phyloP scores from a whole-genome alignment of 1,139 yeast genomes.

The Hyphopichia fennica region DNA sequence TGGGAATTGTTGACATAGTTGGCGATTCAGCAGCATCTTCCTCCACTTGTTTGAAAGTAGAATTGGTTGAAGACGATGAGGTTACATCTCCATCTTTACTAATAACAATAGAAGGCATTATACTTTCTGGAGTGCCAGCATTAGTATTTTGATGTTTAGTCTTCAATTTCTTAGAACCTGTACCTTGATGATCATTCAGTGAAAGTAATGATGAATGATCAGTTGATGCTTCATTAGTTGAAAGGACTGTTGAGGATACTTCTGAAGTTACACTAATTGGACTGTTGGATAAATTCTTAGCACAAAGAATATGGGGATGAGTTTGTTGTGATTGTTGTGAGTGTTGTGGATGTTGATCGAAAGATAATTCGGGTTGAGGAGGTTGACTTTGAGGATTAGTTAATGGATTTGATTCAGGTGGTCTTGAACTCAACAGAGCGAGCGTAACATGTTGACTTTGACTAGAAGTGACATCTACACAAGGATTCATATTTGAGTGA shows the following conservation, averaged over 20 bases:
- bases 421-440: neutral
- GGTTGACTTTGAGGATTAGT: neutral
- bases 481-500: neutral
- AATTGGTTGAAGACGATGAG: constrained; percentile 20
- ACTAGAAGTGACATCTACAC: neutral
- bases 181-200: constrained; percentile 13
- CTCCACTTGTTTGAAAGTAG: constrained; percentile 18
- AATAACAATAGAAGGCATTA: constrained; percentile 20
- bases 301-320: neutral
- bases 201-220: constrained; percentile 32
- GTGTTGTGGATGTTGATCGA: neutral
- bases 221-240: constrained; percentile 33
- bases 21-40: constrained; percentile 2
- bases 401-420: constrained; percentile 1
- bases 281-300: constrained; percentile 20
- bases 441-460: neutral
- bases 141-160: neutral
- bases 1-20: neutral
- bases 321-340: neutral
- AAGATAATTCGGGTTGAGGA: neutral
- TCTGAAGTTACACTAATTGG: constrained; percentile 31
- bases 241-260: constrained; percentile 27
- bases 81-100: constrained; percentile 16
- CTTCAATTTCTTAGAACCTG: neutral
- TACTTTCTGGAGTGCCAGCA: neutral